Percentiles rank a stretch among this genome's conserved stretches.
These are phyloP conservation scores for Penicillium freii DNA, from an alignment of 2,329 filamentous ascomycete genomes.

Conservation along the genomic window DNA sequence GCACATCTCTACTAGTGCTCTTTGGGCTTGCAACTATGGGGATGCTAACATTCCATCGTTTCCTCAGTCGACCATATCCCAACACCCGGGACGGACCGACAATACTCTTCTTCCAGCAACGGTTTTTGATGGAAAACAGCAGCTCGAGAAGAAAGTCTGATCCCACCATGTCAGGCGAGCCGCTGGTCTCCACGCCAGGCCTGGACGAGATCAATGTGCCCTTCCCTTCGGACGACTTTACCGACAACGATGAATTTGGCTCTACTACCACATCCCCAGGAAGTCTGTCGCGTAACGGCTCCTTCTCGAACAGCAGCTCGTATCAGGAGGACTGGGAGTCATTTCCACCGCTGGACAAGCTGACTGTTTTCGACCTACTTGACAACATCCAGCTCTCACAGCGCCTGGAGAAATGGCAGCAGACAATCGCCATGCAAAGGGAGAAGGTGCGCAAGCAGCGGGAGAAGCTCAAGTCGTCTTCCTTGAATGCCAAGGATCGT, in stretches of 20 bases:
- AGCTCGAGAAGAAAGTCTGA: slow-evolving; percentile 26
- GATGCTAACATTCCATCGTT: slow-evolving; percentile 41
- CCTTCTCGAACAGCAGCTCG: slow-evolving; percentile 80
- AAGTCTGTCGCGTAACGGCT: slow-evolving; percentile 69
- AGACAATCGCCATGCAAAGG: slow-evolving; percentile 75
- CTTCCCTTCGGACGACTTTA: slow-evolving; percentile 30
- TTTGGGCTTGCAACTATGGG: slow-evolving; percentile 26
- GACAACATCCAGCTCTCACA: slow-evolving; percentile 89
- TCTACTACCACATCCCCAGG: slow-evolving; percentile 32
- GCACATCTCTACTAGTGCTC: not conserved
- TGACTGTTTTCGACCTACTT: slow-evolving; percentile 88
- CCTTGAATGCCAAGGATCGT: slow-evolving; percentile 76
- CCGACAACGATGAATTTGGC: slow-evolving; percentile 29
- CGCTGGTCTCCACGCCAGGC: slow-evolving; percentile 26
- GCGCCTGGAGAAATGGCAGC: slow-evolving; percentile 86
- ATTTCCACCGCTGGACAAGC: slow-evolving; percentile 81
- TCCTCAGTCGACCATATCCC: slow-evolving; percentile 38
- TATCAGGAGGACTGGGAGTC: slow-evolving; percentile 86
- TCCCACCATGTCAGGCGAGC: slow-evolving; percentile 21
- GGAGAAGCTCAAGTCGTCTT: slow-evolving; percentile 72
- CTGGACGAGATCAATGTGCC: slow-evolving; percentile 27
- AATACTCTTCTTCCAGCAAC: slow-evolving; percentile 39
- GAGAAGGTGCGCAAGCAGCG: slow-evolving; percentile 81
- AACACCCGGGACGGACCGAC: slow-evolving; percentile 36
- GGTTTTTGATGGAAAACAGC: slow-evolving; percentile 35